Evolutionary conservation across 495 filamentous ascomycete species (phyloP).

Genomic region (Lepidopterella palustris): DNA sequence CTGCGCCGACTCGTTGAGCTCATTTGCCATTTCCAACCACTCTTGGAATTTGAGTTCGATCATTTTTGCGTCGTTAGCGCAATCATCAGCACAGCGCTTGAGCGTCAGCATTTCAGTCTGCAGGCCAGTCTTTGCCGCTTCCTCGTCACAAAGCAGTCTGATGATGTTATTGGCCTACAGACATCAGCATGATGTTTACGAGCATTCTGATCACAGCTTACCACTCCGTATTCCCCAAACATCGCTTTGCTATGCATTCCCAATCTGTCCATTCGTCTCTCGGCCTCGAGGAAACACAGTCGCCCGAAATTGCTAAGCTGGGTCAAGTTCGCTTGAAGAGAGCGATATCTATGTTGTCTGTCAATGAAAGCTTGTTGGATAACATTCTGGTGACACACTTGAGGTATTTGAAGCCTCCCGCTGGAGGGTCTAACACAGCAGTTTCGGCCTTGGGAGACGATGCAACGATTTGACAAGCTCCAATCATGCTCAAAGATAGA

Average conservation of each 20-base stretch:
- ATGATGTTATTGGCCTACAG: too few species aligned
- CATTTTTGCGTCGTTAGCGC: too few species aligned
- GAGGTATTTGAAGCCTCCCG: not conserved
- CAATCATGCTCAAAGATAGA: not conserved
- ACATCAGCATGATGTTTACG: not conserved
- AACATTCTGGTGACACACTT: not conserved
- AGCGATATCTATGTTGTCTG: not conserved
- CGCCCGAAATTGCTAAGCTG: not conserved
- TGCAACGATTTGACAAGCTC: not conserved
- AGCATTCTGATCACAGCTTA: not conserved
- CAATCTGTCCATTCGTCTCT: not conserved
- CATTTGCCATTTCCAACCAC: too few species aligned
- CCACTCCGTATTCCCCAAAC: not conserved
- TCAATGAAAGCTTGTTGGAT: not conserved
- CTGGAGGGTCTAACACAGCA: not conserved
- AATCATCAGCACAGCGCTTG: too few species aligned
- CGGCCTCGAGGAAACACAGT: not conserved
- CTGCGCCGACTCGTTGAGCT: too few species aligned
- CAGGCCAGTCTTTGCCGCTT: too few species aligned
- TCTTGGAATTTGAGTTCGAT: too few species aligned
- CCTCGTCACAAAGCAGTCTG: too few species aligned
- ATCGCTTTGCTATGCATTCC: not conserved
- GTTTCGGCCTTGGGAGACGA: not conserved
- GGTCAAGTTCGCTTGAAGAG: not conserved
- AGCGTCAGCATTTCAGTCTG: too few species aligned